These are phyloP conservation scores for Pleurotus platypus DNA, from an alignment of 768 basidiomycete genomes.

Conservation along the genomic window DNA sequence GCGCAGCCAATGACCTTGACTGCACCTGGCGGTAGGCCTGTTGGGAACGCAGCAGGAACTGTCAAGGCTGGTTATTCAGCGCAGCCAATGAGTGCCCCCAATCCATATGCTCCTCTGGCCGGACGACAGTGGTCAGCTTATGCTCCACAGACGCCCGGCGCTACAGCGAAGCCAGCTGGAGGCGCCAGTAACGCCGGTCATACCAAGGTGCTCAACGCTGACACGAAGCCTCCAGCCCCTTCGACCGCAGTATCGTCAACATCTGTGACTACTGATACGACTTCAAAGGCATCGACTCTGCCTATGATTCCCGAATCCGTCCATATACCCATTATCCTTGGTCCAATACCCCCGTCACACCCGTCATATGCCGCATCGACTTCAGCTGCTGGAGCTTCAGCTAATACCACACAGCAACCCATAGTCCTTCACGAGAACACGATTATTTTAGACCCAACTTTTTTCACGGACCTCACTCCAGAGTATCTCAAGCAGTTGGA, in stretches of 20 bases:
- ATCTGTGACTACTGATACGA: slow-evolving; percentile 12
- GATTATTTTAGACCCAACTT: slow-evolving; percentile 78
- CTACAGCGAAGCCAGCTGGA: slow-evolving; percentile 2
- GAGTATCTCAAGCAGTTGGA: slow-evolving; percentile 76
- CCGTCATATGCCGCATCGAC: slow-evolving; percentile 7
- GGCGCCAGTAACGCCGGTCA: not conserved
- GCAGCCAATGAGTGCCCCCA: slow-evolving; percentile 9
- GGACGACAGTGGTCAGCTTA: slow-evolving; percentile 7
- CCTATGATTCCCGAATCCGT: slow-evolving; percentile 44
- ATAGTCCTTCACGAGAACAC: slow-evolving; percentile 85
- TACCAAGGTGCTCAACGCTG: slow-evolving; percentile 10
- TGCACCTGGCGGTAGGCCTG: slow-evolving; percentile 2
- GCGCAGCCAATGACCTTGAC: slow-evolving; percentile 8
- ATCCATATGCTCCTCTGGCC: slow-evolving; percentile 12
- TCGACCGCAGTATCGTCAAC: slow-evolving; percentile 12
- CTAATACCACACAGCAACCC: not conserved
- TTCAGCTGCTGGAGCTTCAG: not conserved
- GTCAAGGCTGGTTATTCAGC: slow-evolving; percentile 9
- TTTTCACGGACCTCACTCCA: slow-evolving; percentile 74
- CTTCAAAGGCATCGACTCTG: slow-evolving; percentile 7
- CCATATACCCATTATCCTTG: slow-evolving; percentile 74
- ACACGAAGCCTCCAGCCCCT: slow-evolving; percentile 25
- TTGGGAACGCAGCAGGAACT: slow-evolving; percentile 2
- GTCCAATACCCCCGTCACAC: slow-evolving; percentile 57
- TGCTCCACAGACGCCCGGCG: slow-evolving; percentile 9